phyloP scores from a whole-genome alignment of 176 grass and related monocot species.

The Thinopyrum elongatum region DNA sequence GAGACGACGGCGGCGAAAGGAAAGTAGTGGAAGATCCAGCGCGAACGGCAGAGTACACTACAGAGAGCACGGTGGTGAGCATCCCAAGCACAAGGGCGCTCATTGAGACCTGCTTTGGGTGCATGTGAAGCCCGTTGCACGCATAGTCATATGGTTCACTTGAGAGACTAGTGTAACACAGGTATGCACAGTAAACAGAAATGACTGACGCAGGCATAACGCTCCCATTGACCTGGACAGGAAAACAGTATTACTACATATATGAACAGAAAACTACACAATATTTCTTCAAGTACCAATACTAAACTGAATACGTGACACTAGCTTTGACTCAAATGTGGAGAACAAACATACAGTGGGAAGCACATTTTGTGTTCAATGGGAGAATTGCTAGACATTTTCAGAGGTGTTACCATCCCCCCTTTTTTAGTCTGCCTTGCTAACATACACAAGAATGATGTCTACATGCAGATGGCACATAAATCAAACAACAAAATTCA shows the following conservation, averaged over 20 bases:
- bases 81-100: slow-evolving; percentile 81
- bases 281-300: background rate
- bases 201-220: slow-evolving; percentile 83
- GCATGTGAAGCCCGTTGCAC: slow-evolving; percentile 88
- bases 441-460: background rate
- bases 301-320: background rate
- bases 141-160: slow-evolving; percentile 81
- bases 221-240: slow-evolving; percentile 84
- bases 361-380: background rate
- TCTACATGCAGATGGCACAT: background rate
- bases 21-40: slow-evolving; percentile 93
- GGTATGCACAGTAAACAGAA: slow-evolving; percentile 82
- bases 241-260: background rate
- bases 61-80: slow-evolving; percentile 94
- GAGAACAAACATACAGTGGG: background rate
- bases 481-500: background rate
- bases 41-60: slow-evolving; percentile 91
- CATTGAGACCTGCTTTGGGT: slow-evolving; percentile 81
- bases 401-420: background rate
- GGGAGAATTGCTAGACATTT: background rate
- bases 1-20: slow-evolving; percentile 82
- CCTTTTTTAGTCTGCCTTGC: background rate
- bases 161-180: slow-evolving; percentile 83
- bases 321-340: background rate
- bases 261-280: background rate